Percentiles rank a stretch among this genome's conserved stretches.
Evolutionary conservation across 2,329 filamentous ascomycete species (phyloP).

Genomic region (Cercospora citrullina): DNA sequence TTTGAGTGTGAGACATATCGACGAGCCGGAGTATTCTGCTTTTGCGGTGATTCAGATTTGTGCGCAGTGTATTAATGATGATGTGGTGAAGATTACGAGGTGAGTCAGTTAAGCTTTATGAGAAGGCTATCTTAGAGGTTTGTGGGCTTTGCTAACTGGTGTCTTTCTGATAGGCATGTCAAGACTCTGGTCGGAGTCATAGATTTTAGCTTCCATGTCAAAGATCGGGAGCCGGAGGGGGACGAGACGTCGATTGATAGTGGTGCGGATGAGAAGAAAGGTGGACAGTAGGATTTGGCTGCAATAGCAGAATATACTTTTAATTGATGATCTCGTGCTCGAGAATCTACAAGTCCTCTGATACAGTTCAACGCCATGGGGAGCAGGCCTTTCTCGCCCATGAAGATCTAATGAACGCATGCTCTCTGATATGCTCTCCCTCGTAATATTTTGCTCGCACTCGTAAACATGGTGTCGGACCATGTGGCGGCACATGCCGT

Average conservation of each 20-base stretch:
- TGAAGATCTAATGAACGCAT: too few species aligned
- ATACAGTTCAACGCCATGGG: not conserved
- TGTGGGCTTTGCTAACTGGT: not conserved
- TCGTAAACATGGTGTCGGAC: not conserved
- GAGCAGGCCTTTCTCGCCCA: not conserved
- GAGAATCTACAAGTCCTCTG: not conserved
- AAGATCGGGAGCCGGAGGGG: conserved; percentile 39
- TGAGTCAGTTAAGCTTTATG: too few species aligned
- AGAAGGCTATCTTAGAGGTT: too few species aligned
- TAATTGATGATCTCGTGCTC: not conserved
- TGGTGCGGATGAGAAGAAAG: conserved; percentile 43
- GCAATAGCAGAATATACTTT: not conserved
- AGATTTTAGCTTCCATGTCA: conserved; percentile 66
- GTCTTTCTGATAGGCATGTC: conserved; percentile 45
- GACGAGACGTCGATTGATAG: conserved; percentile 30
- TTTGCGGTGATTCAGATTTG: conserved; percentile 74
- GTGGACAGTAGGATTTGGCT: not conserved
- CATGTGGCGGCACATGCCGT: not conserved
- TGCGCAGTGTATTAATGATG: conserved; percentile 66
- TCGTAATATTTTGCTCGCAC: not conserved
- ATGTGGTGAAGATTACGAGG: conserved; percentile 61
- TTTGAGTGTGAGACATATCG: conserved; percentile 58
- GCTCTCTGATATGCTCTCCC: not conserved
- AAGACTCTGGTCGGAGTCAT: conserved; percentile 68
- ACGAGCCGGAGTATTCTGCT: conserved; percentile 65